Base-by-base conservation (phyloP, 305 asterid genomes). In the Fraxinus baroniana region DNA sequence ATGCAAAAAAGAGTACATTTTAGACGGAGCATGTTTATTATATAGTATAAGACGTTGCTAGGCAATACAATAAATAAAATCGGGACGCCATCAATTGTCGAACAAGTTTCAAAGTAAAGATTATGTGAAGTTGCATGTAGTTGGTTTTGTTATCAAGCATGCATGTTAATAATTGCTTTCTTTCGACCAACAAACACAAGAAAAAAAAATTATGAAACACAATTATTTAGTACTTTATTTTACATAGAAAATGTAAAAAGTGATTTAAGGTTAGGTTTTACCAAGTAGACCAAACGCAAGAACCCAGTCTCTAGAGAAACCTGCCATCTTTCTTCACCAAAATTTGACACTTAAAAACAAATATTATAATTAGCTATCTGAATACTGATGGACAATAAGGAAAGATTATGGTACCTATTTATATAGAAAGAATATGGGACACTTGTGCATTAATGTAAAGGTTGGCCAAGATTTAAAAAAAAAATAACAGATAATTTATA, bases 211-310 rank as follows among this genome's bases (percentile, higher is more conserved):
- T 36, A 41, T 41, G 52, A 41, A 41, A 41, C 13, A 41, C 49
- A 41, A 9, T 41, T 41, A 41, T 10, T 41, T 41, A 9, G 49
- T 41, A 2, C 15, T 41, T 41, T 1, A 30, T 60, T 60, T 60
- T 60, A 18, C 70, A 60, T 62, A 62, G 72, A 62, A 62, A 7
- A 10, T 64, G 73, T 24, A 17, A 64, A 64, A 64, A 64, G 73
- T 24, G 30, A 26, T 28, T 68, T 68, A 10, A 68, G 74, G 70
- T 4, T 68, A 12, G 74, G 37, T 28, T 4, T 78, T 81, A 83
- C 89, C 85, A 57, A 82, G 86, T 17, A 86, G 82, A 66, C 87
- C 89, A 77, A 86, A 86, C 76, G 80, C 85, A 24, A 86, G 76
- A 37, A 85, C 80, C 87, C 85, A 86, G 32, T 82, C 83, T 57